Percentiles rank a stretch among this genome's conserved stretches.
Conservation (phyloP, 768 basidiomycete genomes). For the Suillus weaverae region DNA sequence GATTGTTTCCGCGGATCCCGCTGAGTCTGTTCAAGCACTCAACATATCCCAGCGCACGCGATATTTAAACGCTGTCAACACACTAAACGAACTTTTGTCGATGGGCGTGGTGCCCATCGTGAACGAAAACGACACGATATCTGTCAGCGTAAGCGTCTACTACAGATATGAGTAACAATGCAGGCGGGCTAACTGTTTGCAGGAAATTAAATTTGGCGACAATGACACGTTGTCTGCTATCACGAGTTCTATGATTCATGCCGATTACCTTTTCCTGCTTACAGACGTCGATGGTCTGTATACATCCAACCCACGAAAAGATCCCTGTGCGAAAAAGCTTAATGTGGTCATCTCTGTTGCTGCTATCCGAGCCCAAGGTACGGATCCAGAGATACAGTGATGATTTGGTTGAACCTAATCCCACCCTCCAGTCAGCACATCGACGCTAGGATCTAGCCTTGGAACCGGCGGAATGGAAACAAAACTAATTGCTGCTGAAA, state of each 20-base stretch:
- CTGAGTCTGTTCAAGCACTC: conserved; percentile 1
- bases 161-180: neutral
- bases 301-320: conserved; percentile 92
- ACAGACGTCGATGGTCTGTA: conserved; percentile 97
- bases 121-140: conserved; percentile 98
- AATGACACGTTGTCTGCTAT: conserved; percentile 98
- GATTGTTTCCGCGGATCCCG: conserved; percentile 14
- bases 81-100: conserved; percentile 83
- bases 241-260: conserved; percentile 95
- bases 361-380: conserved; percentile 79
- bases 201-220: conserved; percentile 99
- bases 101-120: conserved; percentile 98
- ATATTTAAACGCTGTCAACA: conserved; percentile 96
- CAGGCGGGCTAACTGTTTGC: conserved; percentile 1
- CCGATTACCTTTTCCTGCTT: conserved; percentile 93
- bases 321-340: conserved; percentile 78
- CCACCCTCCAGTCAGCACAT: conserved; percentile 72
- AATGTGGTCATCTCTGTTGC: conserved; percentile 82
- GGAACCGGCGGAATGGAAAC: conserved; percentile 99
- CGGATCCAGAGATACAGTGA: conserved; percentile 7
- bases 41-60: conserved; percentile 69
- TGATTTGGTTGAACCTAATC: neutral
- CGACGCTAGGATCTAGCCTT: conserved; percentile 87
- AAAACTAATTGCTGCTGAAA: conserved; percentile 96
- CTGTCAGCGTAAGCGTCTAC: conserved; percentile 77